Conservation (phyloP, 129 eudicot genomes). For the Logfia minima region DNA sequence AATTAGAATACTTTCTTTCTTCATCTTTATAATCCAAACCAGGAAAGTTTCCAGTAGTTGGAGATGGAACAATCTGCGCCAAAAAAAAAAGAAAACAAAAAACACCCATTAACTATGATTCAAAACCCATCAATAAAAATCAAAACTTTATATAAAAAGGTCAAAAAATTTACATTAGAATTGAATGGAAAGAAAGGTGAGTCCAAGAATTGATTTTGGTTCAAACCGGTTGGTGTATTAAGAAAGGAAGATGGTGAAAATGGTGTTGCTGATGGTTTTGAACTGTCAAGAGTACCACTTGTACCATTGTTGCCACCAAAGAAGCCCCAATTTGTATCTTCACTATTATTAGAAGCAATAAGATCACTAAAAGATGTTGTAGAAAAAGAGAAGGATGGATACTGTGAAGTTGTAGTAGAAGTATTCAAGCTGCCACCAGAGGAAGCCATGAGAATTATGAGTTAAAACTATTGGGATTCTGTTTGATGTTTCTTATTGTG, state of each 20-base stretch:
- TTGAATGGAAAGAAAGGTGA: slow-evolving; percentile 68
- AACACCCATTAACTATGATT: slow-evolving; percentile 23
- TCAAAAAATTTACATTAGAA: slow-evolving; percentile 42
- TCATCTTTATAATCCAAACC: slow-evolving; percentile 45
- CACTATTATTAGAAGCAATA: slow-evolving; percentile 39
- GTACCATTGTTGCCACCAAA: slow-evolving; percentile 8
- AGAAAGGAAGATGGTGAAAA: slow-evolving; percentile 75
- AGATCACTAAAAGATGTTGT: slow-evolving; percentile 65
- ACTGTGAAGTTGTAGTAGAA: slow-evolving; percentile 35
- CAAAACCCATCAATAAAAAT: slow-evolving; percentile 28
- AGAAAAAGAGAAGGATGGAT: slow-evolving; percentile 43
- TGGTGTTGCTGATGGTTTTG: slow-evolving; percentile 53
- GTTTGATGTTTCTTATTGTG: neutral
- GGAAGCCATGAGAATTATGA: slow-evolving; percentile 50
- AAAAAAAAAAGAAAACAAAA: slow-evolving; percentile 16
- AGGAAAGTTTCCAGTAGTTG: slow-evolving; percentile 63
- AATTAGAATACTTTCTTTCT: slow-evolving; percentile 44
- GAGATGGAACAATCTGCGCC: slow-evolving; percentile 68
- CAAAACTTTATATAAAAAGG: slow-evolving; percentile 8
- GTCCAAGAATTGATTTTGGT: slow-evolving; percentile 71
- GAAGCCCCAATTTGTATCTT: slow-evolving; percentile 33
- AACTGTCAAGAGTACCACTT: slow-evolving; percentile 39
- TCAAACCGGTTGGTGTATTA: slow-evolving; percentile 56
- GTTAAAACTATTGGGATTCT: slow-evolving; percentile 1
- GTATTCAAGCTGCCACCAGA: slow-evolving; percentile 58